Evolutionary conservation across 345 rosid species (phyloP).

Genomic region (Theobroma cacao): DNA sequence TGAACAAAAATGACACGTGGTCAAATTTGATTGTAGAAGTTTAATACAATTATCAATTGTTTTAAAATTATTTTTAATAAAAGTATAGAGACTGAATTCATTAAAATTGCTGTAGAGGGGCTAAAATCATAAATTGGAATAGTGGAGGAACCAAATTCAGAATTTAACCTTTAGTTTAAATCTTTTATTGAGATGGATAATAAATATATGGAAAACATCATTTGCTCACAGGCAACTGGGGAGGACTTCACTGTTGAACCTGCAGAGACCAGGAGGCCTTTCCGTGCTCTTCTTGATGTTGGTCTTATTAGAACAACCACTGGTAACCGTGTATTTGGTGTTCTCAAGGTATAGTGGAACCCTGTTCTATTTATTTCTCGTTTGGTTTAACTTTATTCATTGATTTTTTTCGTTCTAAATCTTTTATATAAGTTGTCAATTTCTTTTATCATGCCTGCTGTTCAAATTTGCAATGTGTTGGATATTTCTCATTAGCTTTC

Average conservation of each 20-base stretch:
- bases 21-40: too few relatives aligned
- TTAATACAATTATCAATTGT: too few relatives aligned
- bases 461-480: not conserved
- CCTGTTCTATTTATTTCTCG: not conserved
- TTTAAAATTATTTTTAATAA: too few relatives aligned
- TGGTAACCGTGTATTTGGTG: conserved; percentile 76
- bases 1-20: too few relatives aligned
- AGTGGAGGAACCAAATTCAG: too few relatives aligned
- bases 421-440: not conserved
- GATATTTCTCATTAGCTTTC: not conserved
- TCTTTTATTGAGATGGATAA: not conserved
- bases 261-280: conserved; percentile 66
- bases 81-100: too few relatives aligned
- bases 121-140: too few relatives aligned
- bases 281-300: conserved; percentile 82
- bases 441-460: not conserved
- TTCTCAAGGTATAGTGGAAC: conserved; percentile 51
- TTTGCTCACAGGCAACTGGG: conserved; percentile 49
- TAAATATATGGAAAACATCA: not conserved
- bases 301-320: conserved; percentile 75
- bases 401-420: not conserved
- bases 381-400: not conserved
- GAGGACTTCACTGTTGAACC: conserved; percentile 76
- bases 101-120: too few relatives aligned
- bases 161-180: too few relatives aligned